Base-by-base conservation (phyloP, 768 basidiomycete species). In the Psilocybe tampanensis region DNA sequence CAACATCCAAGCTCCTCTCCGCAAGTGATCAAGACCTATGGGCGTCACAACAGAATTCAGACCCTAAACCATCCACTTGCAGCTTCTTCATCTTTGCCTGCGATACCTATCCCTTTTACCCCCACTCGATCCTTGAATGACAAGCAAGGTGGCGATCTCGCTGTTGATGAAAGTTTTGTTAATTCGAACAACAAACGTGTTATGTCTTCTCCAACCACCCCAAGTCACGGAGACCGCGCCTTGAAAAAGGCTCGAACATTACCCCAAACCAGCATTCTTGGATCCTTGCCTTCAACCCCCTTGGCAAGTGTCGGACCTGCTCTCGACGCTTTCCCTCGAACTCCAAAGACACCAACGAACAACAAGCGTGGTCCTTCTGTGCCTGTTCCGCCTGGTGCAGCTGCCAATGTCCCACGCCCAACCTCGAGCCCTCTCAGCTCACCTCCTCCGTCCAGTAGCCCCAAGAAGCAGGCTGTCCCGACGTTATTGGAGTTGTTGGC, bases 401-500 rank as follows among this genome's bases (percentile, higher is more conserved):
- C 59, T 22, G 44, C 45, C 42, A 21, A 41, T n/a, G 59, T 15
- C 17, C 26, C 61, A 8, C 44, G 62, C 8, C n/a, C n/a, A n/a
- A 66, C 15, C 11, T 39, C 52, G 19, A 41, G 44, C 42, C 56
- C 56, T 18, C 44, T 52, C 8, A 57, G 32, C 21, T 29, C 29
- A 29, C n/a, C 26, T 13, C 33, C 19, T 22, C 19, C 56, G 1
- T 11, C 29, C 13, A 48, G 19, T 32, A 48, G 29, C 56, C 11
- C 68, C 2, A 64, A 68, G 43, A 66, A 65, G 21, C 55, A 54
- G 17, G 11, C 54, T 13, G 51, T 77, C 44, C 80, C 75, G 12
- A 79, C 72, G 9, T 66, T 79, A 29, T 77, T 72, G 1, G 78
- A 78, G 44, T 74, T 82, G 12, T 69, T 81, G 1, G 79, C 79